These are phyloP conservation scores for Amphirosellinia nigrospora DNA, from an alignment of 495 filamentous ascomycete species.

Conservation along the genomic window DNA sequence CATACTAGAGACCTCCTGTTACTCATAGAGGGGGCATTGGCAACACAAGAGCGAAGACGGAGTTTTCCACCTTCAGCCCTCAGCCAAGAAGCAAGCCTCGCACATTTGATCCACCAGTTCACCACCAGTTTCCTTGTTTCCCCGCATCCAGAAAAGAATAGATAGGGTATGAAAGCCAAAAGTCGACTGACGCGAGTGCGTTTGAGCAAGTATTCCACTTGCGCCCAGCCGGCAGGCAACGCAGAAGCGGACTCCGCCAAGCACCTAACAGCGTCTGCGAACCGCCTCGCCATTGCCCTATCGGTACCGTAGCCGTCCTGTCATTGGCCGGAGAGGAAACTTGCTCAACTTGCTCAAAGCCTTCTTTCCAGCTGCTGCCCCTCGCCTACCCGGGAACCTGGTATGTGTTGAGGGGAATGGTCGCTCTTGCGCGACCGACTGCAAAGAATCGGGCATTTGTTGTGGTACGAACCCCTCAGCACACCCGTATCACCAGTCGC, in stretches of 20 bases:
- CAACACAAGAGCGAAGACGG: not conserved
- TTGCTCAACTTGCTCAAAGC: slow-evolving; percentile 27
- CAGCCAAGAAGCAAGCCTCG: not conserved
- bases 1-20: too few species aligned
- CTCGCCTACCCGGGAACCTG: not conserved
- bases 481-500: not conserved
- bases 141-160: slow-evolving; percentile 7
- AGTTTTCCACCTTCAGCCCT: not conserved
- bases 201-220: slow-evolving; percentile 33
- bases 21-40: too few species aligned
- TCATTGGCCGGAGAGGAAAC: slow-evolving; percentile 32
- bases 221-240: slow-evolving; percentile 6
- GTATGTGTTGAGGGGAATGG: not conserved
- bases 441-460: not conserved
- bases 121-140: not conserved
- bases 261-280: too few species aligned
- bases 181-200: slow-evolving; percentile 18
- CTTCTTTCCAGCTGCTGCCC: slow-evolving; percentile 16
- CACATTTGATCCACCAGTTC: not conserved
- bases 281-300: not conserved
- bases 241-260: slow-evolving; percentile 9
- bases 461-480: not conserved
- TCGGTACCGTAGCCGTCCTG: not conserved
- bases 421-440: slow-evolving; percentile 8
- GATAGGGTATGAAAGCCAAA: not conserved